Conservation (phyloP, 257 asterid genomes). For the Catharanthus roseus region DNA sequence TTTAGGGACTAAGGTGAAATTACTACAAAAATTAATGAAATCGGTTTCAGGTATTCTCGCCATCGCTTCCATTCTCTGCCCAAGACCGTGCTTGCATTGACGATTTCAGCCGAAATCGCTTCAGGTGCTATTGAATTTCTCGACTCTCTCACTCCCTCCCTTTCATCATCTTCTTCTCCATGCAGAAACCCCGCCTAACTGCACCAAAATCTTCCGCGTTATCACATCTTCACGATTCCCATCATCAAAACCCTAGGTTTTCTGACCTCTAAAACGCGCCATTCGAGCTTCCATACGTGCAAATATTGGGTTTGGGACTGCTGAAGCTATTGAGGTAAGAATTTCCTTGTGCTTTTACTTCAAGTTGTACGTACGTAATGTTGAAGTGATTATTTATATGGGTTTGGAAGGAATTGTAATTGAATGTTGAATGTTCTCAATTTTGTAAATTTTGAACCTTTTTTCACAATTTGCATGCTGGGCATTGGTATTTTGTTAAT, state of each 20-base stretch:
- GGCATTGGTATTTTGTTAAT: not conserved
- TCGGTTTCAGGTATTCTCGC: slow-evolving; percentile 8
- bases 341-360: not conserved
- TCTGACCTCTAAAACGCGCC: not conserved
- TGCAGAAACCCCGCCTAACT: slow-evolving; percentile 6
- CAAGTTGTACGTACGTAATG: not conserved
- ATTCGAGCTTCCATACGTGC: not conserved
- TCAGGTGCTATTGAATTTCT: slow-evolving; percentile 1
- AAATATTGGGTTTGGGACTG: slow-evolving; percentile 11
- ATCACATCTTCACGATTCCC: not conserved
- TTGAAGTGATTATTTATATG: not conserved
- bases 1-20: not conserved
- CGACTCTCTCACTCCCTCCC: not conserved
- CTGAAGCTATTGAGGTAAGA: slow-evolving; percentile 11
- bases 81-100: slow-evolving; percentile 9
- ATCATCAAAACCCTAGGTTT: slow-evolving; percentile 15
- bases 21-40: not conserved
- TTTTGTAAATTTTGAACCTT: not conserved
- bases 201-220: not conserved
- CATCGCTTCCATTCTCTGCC: slow-evolving; percentile 7
- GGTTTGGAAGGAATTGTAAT: too few species aligned
- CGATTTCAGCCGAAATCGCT: slow-evolving; percentile 10
- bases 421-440: not conserved
- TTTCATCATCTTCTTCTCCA: not conserved
- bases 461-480: not conserved